Evolutionary conservation across 169 alveolate species (phyloP).

Genomic region (Plasmodium reichenowi): DNA sequence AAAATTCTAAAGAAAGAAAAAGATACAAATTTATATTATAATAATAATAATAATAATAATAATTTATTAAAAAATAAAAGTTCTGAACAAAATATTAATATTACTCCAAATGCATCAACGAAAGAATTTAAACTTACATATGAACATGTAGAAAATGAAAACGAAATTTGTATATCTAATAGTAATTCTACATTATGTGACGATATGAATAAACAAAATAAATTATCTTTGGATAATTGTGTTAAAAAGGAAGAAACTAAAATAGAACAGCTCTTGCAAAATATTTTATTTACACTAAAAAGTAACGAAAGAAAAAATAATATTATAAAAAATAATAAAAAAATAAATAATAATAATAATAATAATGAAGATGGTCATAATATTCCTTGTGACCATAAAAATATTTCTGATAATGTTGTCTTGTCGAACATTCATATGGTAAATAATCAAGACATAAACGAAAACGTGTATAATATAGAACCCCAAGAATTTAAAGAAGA

Average conservation of each 20-base stretch:
- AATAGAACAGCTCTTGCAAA: constrained; percentile 9
- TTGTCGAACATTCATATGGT: neutral
- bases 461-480: neutral
- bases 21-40: neutral
- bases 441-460: neutral
- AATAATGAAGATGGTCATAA: neutral
- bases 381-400: neutral
- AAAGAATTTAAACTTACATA: neutral
- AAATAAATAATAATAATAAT: neutral
- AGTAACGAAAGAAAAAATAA: neutral
- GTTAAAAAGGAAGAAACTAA: neutral
- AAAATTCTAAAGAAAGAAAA: neutral
- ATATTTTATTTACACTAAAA: neutral
- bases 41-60: neutral
- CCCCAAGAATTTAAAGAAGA: neutral
- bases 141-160: neutral
- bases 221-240: neutral
- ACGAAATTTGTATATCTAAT: neutral
- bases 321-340: neutral
- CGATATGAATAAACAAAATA: neutral
- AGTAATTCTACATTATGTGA: neutral
- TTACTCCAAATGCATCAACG: neutral
- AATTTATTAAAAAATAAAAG: neutral
- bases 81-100: neutral
- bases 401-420: neutral